Conservation (phyloP, 2,329 filamentous ascomycete species). For the Hypoxylon sp. region DNA sequence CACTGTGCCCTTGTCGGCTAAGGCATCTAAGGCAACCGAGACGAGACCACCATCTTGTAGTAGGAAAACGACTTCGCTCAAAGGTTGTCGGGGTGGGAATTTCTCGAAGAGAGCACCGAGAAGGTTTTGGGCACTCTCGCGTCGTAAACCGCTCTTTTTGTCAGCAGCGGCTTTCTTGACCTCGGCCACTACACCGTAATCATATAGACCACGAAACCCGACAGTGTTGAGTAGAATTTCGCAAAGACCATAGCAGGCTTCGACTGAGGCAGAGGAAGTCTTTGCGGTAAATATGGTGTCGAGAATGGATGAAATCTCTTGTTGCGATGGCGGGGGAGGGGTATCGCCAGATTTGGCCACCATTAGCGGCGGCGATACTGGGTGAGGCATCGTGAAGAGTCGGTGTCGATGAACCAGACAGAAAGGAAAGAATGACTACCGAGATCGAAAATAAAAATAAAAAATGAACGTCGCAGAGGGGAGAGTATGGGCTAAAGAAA, state of each 20-base stretch:
- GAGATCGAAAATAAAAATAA: slow-evolving; percentile 3
- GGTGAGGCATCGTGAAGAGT: slow-evolving; percentile 55
- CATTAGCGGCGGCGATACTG: slow-evolving; percentile 58
- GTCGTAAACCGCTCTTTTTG: slow-evolving; percentile 87
- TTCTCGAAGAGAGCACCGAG: slow-evolving; percentile 93
- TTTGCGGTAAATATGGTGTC: slow-evolving; percentile 74
- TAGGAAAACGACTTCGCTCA: slow-evolving; percentile 83
- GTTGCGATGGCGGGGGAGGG: slow-evolving; percentile 67
- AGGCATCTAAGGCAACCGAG: slow-evolving; percentile 77
- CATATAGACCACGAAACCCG: slow-evolving; percentile 60
- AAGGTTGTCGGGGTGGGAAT: slow-evolving; percentile 77
- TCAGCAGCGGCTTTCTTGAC: slow-evolving; percentile 80
- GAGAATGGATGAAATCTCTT: slow-evolving; percentile 72
- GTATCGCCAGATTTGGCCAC: slow-evolving; percentile 54
- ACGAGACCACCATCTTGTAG: slow-evolving; percentile 82
- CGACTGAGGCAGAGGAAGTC: slow-evolving; percentile 74
- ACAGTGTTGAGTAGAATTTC: slow-evolving; percentile 64
- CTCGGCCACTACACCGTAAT: slow-evolving; percentile 64
- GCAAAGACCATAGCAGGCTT: slow-evolving; percentile 69
- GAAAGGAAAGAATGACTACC: slow-evolving; percentile 13
- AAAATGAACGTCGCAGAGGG: slow-evolving; percentile 13
- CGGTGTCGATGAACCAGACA: slow-evolving; percentile 12
- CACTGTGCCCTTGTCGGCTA: slow-evolving; percentile 88
- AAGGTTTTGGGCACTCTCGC: slow-evolving; percentile 94
- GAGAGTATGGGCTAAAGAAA: slow-evolving; percentile 23